These are phyloP conservation scores for Aspergillus egyptiacus DNA, from an alignment of 495 filamentous ascomycete species.

Conservation along the genomic window DNA sequence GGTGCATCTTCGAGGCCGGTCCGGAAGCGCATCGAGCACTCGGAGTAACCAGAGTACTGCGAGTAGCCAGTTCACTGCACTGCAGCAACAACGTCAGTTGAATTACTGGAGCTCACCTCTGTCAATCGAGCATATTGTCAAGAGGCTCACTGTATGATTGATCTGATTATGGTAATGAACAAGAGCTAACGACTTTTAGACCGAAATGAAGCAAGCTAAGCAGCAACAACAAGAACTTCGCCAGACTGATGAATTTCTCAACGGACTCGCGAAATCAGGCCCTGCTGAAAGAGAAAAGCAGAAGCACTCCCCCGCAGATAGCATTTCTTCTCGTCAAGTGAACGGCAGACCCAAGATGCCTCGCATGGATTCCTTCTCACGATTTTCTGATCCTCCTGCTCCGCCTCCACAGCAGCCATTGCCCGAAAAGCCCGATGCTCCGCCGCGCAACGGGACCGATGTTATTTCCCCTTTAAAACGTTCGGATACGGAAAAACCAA, in stretches of 20 bases:
- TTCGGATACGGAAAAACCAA: slow-evolving; percentile 67
- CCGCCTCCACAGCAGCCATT: slow-evolving; percentile 88
- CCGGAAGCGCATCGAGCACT: slow-evolving; percentile 64
- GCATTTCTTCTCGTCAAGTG: slow-evolving; percentile 31
- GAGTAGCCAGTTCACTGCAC: slow-evolving; percentile 51
- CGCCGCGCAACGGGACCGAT: slow-evolving; percentile 39
- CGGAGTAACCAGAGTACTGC: slow-evolving; percentile 47
- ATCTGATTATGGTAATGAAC: neutral
- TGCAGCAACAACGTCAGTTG: slow-evolving; percentile 62
- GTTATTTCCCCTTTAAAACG: slow-evolving; percentile 57
- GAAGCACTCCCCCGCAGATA: slow-evolving; percentile 35
- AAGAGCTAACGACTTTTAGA: slow-evolving; percentile 43
- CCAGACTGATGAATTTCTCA: slow-evolving; percentile 75
- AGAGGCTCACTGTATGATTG: slow-evolving; percentile 69
- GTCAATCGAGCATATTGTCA: slow-evolving; percentile 91
- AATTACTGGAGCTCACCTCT: slow-evolving; percentile 82
- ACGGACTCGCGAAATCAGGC: slow-evolving; percentile 64
- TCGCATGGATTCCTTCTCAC: slow-evolving; percentile 50
- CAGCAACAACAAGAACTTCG: slow-evolving; percentile 80
- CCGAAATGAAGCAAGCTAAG: slow-evolving; percentile 80
- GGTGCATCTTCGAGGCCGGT: slow-evolving; percentile 60
- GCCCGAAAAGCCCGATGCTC: slow-evolving; percentile 79
- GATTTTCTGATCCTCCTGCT: slow-evolving; percentile 84
- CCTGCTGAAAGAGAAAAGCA: slow-evolving; percentile 55
- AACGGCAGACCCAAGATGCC: slow-evolving; percentile 48